These are phyloP conservation scores for Clavulina sp. DNA, from an alignment of 768 basidiomycete genomes.

Conservation along the genomic window DNA sequence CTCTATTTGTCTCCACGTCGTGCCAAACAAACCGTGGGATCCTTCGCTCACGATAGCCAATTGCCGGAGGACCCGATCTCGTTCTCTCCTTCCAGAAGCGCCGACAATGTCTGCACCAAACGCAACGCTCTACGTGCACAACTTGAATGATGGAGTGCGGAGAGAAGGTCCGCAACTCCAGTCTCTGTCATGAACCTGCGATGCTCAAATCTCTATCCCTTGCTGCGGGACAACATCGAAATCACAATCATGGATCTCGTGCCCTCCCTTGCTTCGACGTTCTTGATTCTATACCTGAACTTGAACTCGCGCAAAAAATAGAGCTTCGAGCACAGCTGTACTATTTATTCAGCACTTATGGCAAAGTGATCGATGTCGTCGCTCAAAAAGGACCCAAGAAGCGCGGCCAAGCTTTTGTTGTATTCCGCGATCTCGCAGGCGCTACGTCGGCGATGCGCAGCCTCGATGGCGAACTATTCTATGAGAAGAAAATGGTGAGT, in stretches of 20 bases:
- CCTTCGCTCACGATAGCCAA: no score
- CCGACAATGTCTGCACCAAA: no score
- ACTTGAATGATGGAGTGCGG: slow-evolving; percentile 83
- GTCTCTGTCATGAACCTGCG: not conserved
- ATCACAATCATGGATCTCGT: not conserved
- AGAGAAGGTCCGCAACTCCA: slow-evolving; percentile 36
- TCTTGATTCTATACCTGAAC: not conserved
- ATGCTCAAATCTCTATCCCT: not conserved
- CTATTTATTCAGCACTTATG: slow-evolving; percentile 83
- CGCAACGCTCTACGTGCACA: slow-evolving; percentile 79
- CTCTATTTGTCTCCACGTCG: no score
- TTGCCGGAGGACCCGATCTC: no score
- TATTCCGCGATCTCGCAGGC: slow-evolving; percentile 78
- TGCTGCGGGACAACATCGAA: no score
- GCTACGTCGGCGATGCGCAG: slow-evolving; percentile 88
- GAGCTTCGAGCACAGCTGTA: slow-evolving; percentile 72
- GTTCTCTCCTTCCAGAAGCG: no score
- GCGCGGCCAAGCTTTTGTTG: slow-evolving; percentile 91
- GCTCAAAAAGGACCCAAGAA: slow-evolving; percentile 73
- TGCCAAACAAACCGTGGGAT: no score
- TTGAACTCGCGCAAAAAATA: slow-evolving; percentile 6
- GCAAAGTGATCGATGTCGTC: slow-evolving; percentile 83
- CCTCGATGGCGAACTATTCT: slow-evolving; percentile 84
- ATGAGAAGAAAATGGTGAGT: slow-evolving; percentile 80
- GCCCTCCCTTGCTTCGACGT: not conserved